Evolutionary conservation across 1,284 basidiomycete species (phyloP), one percentile per base, ranked within the genome.

Genomic region (Phellopilus nigrolimitatus): DNA sequence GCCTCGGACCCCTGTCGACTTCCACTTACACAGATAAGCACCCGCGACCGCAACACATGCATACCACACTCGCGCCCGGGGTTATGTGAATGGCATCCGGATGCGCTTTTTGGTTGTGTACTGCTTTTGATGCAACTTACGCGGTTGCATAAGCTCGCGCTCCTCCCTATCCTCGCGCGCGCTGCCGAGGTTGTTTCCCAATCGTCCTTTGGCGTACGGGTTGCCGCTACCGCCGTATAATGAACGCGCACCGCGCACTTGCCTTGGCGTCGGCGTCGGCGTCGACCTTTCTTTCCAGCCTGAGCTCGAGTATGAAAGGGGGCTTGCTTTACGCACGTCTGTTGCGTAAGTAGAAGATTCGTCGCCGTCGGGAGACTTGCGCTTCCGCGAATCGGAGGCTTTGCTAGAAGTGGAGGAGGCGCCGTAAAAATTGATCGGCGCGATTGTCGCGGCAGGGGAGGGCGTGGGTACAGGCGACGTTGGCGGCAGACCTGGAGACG

Each of bases 371-470:
- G 65, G 61, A 13, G 67, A 67, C 58, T 76, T 77, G 31, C 71
- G 73, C 62, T 72, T 74, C 62, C 30, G 27, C 24, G 49, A 37
- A 33, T 41, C 30, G 39, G 45, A 34, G 31, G n/a, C n/a, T n/a
- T 50, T 49, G 28, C 34, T n/a, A 6, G 27, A 19, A 7, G 34
- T 7, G 12, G 58, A 39, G 10, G 66, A 50, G 17, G 63, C 56
- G 13, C 69, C 71, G 54, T 82, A 80, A 60, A 82, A 81, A 52
- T 62, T 75, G 28, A 61, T 63, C 19, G 76, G 61, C 24, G 73
- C 61, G 47, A 81, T 68, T 30, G 59, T 56, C 39, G 22, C 57
- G 25, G 61, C 25, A 4, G 46, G 53, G 53, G 54, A 51, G 59
- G 62, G 59, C 57, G 64, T 53, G 13, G 61, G 53, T 33, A 61